phyloP scores from a whole-genome alignment of 2,329 filamentous ascomycete species.

The Cadophora malorum region DNA sequence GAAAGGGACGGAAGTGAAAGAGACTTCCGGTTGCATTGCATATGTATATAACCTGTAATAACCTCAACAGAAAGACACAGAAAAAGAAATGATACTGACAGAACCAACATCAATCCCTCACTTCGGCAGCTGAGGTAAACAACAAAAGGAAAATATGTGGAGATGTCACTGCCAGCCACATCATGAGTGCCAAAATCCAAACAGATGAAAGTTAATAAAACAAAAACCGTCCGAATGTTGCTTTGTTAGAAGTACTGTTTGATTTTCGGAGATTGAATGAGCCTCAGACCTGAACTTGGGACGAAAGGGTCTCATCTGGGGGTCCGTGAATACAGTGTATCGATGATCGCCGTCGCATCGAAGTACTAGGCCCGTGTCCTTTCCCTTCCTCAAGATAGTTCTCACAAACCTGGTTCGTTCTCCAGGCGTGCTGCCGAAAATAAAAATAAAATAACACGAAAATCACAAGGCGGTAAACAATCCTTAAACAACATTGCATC shows the following conservation, averaged over 20 bases:
- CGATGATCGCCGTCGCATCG: background rate
- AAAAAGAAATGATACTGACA: background rate
- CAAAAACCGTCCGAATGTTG: background rate
- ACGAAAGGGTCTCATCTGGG: background rate
- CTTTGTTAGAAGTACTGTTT: background rate
- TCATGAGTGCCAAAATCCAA: background rate
- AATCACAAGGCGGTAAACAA: background rate
- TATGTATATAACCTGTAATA: conserved; percentile 16
- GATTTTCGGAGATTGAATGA: conserved; percentile 12
- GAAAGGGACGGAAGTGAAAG: background rate
- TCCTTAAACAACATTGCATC: conserved; percentile 15
- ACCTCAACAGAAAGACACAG: background rate
- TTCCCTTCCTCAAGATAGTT: background rate
- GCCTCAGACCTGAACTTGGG: conserved; percentile 9
- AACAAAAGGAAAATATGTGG: background rate
- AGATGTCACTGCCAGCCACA: background rate
- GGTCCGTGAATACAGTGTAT: conserved; percentile 4
- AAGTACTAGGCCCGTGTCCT: background rate
- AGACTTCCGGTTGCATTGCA: conserved; percentile 4
- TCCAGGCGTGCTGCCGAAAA: conserved; percentile 6
- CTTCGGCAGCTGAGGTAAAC: background rate
- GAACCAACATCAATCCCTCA: background rate
- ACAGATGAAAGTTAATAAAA: background rate
- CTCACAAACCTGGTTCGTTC: background rate
- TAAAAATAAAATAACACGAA: conserved; percentile 3